Percentiles rank a stretch among this genome's conserved stretches.
These are phyloP conservation scores for Kodamaea neixiangensis DNA, from an alignment of 805 yeast species.

Conservation along the genomic window DNA sequence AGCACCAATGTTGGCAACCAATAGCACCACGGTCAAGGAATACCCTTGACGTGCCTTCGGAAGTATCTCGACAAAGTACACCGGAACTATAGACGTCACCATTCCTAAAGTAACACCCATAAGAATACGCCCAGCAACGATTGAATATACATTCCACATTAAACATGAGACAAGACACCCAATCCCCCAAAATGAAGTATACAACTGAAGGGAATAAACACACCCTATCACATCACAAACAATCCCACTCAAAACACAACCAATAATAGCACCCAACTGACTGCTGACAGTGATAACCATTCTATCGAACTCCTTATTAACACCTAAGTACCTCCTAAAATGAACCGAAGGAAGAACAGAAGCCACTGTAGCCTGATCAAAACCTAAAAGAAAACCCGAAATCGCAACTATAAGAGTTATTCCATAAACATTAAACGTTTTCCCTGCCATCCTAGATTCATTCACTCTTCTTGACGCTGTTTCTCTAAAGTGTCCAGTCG, in stretches of 20 bases:
- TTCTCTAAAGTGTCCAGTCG: background rate
- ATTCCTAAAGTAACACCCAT: conserved; percentile 37
- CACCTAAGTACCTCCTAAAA: conserved; percentile 23
- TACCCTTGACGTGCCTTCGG: conserved; percentile 24
- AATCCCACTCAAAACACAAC: conserved; percentile 32
- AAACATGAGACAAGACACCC: conserved; percentile 27
- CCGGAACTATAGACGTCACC: conserved; percentile 30
- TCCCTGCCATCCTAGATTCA: background rate
- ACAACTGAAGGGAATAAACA: conserved; percentile 23
- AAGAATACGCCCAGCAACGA: conserved; percentile 29
- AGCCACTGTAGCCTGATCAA: conserved; percentile 29
- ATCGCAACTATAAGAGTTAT: conserved; percentile 18
- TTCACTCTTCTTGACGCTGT: background rate
- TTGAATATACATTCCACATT: conserved; percentile 25
- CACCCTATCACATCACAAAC: conserved; percentile 33
- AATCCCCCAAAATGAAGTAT: conserved; percentile 28
- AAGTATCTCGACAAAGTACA: conserved; percentile 33
- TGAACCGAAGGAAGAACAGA: conserved; percentile 22
- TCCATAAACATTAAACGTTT: conserved; percentile 8
- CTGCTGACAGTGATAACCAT: conserved; percentile 27
- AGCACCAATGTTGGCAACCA: conserved; percentile 21
- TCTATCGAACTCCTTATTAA: conserved; percentile 22
- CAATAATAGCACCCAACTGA: conserved; percentile 40
- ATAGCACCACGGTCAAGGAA: conserved; percentile 25
- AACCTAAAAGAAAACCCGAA: conserved; percentile 29